Base-by-base conservation (phyloP, 108 stramenopile species). In the Discostella stelligeroides region DNA sequence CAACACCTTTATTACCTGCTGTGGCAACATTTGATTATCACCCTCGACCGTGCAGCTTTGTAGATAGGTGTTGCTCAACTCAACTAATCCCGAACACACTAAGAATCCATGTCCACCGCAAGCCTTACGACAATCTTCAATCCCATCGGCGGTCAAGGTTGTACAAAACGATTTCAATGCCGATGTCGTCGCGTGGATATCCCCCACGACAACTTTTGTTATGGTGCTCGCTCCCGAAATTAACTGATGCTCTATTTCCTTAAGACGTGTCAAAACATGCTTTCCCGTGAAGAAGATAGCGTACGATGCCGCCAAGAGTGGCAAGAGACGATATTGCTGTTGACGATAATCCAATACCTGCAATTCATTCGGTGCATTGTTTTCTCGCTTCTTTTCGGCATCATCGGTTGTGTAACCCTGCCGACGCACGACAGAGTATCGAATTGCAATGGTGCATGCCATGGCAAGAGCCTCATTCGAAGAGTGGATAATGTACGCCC, bases 31-130 rank as follows among this genome's bases (percentile, higher is more conserved):
- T 49, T 93, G 86, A 73, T 96, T 96, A 81, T 96, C 95, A 49
- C 95, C 95, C 72, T 96, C 95, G 9, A 94, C 97, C 1, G 95
- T 98, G 21, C 93, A 94, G 46, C 86, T 93, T 64, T 97, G 96
- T 37, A 96, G 75, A 64, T 97, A 98, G 38, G 90, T 91, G 1
- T 88, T 90, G 24, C 93, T 80, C 30, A 96, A 73, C 70, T 98
- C 97, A 14, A 96, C 96, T 17, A 98, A 69, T 12, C 96, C 97
- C n/a, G 92, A 93, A 11, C 88, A 88, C 20, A 84, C 65, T 64
- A 98, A 71, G 63, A 90, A 98, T 6, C 97, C 97, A 69, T 98
- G 96, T 9, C 97, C 97, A 9, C 97, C 97, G 72, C 97, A 98
- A 14, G 92, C 88, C 79, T 95, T 96, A 54, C 97, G 88, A 59